Evolutionary conservation across 257 asterid species (phyloP), one percentile per base, ranked within the genome.

Genomic region (Rhazya stricta): DNA sequence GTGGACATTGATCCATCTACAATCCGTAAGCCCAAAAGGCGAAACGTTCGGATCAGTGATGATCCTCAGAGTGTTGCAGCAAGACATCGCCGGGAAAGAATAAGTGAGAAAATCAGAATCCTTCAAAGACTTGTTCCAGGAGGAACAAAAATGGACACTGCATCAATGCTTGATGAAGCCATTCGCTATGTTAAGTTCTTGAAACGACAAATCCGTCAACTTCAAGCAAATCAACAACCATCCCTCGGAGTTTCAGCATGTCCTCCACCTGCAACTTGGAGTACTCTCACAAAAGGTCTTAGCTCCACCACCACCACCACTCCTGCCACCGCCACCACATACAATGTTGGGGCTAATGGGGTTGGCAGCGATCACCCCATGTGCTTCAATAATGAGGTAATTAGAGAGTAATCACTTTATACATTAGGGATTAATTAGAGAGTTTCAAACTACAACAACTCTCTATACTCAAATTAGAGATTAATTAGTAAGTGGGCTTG

Each of bases 31-130:
- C 96, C 98, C 0, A 77, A 87, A 42, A 82, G 97, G 57, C 81
- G 95, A 10, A 89, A 91, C 76, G 96, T 91, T 6, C 86, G 96
- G 27, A 93, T 93, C 69, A 93, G 98, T 77, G 91, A 93, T 19
- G 98, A 93, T 78, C 98, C 98, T 0, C 98, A 93, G 39, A 93
- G 97, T 76, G 91, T 93, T 3, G 98, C 98, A 2, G 98, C 98
- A 36, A 84, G 98, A 3, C 96, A 85, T 72, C 91, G 98, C 61
- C 90, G 98, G 0, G 98, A 93, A 85, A 79, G 90, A 78, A 93
- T 93, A 18, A 93, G 98, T 48, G 98, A 93, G 79, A 93, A 83
- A 76, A 86, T 91, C 13, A 77, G 96, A 32, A 89, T 91, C 34
- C 79, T 93, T 56, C 98, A 93, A 57, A 82, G 97, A 16, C 91